A percentile compares a stretch with the other conserved stretches of the same genome.
phyloP scores from a whole-genome alignment of 345 rosid genomes.

The Orychophragmus violaceus region DNA sequence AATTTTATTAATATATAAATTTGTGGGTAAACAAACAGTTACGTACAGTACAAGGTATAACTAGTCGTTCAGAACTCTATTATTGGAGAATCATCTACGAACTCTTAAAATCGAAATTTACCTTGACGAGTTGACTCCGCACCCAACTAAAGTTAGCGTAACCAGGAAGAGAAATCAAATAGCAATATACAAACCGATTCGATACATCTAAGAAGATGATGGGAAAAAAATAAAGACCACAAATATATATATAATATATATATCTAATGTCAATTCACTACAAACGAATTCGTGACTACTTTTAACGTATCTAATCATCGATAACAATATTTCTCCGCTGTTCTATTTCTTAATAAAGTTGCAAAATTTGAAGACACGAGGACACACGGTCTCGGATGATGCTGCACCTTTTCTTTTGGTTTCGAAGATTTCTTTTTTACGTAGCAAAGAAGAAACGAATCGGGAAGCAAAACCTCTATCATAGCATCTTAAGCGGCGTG shows the following conservation, averaged over 20 bases:
- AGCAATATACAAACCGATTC: neutral
- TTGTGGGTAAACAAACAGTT: neutral
- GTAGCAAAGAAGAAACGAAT: neutral
- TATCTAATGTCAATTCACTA: neutral
- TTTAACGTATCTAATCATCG: neutral
- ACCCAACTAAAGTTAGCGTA: neutral
- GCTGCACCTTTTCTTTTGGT: neutral
- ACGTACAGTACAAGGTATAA: neutral
- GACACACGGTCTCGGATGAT: neutral
- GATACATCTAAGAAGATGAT: neutral
- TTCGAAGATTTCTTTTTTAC: neutral
- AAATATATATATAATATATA: neutral
- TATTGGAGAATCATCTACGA: too few relatives aligned
- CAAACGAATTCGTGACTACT: slow-evolving; percentile 15
- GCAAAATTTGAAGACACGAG: neutral
- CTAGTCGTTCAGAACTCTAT: too few relatives aligned
- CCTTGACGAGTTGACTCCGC: neutral
- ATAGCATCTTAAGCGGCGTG: slow-evolving; percentile 12
- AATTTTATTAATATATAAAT: too few relatives aligned
- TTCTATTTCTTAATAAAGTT: slow-evolving; percentile 1
- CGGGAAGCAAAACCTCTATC: neutral
- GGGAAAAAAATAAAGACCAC: neutral
- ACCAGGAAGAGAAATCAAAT: neutral
- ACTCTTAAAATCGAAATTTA: too few relatives aligned
- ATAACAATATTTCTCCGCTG: neutral